These are phyloP conservation scores for Auricularia auricula-judae DNA, from an alignment of 768 basidiomycete genomes.

Conservation along the genomic window DNA sequence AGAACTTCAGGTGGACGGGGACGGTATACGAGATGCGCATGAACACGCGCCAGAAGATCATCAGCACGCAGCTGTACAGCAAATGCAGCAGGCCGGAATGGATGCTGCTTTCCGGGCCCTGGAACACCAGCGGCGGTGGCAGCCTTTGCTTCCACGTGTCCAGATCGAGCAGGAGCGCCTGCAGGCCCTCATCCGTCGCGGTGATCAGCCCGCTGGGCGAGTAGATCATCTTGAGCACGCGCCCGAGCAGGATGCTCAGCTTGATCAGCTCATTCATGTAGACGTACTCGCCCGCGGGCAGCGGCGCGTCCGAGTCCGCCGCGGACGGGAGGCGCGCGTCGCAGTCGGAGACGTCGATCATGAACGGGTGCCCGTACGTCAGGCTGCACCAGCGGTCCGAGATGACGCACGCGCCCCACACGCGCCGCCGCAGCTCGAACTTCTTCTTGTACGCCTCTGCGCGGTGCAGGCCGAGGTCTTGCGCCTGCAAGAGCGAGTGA, in stretches of 20 bases:
- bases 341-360: constrained; percentile 96
- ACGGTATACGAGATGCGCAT: constrained; percentile 94
- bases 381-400: constrained; percentile 88
- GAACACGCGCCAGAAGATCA: constrained; percentile 98
- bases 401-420: constrained; percentile 94
- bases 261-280: constrained; percentile 90
- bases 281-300: constrained; percentile 37
- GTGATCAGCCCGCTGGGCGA: constrained; percentile 82
- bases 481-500: constrained; percentile 46
- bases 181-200: constrained; percentile 71
- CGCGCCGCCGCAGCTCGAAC: constrained; percentile 75
- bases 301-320: constrained; percentile 34
- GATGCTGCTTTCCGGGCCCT: constrained; percentile 53
- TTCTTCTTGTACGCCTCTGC: constrained; percentile 78
- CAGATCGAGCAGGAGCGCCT: constrained; percentile 50
- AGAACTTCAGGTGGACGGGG: constrained; percentile 82
- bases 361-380: constrained; percentile 85
- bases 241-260: constrained; percentile 81
- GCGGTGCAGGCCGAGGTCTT: constrained; percentile 91
- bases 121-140: constrained; percentile 68
- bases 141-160: constrained; percentile 70
- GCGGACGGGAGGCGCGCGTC: constrained; percentile 89
- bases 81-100: constrained; percentile 76
- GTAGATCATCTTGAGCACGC: constrained; percentile 88
- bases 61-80: constrained; percentile 78